These are phyloP conservation scores for Hypomyces rosellus DNA, from an alignment of 2,329 filamentous ascomycete genomes.

Conservation along the genomic window DNA sequence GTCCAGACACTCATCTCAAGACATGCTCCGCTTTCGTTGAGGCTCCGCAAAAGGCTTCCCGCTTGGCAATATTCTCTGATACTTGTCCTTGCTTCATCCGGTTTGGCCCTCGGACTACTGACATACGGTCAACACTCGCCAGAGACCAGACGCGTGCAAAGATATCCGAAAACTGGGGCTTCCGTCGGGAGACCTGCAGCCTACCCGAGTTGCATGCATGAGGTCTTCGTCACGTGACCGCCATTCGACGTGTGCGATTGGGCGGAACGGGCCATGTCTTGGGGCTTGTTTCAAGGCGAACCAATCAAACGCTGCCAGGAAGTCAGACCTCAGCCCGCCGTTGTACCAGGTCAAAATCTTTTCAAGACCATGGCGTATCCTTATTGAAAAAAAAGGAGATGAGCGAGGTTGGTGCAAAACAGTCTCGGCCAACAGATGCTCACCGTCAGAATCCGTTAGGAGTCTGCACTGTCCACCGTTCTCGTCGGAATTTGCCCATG, in stretches of 20 bases:
- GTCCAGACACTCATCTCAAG: no score
- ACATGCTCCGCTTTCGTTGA: neutral
- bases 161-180: conserved; percentile 22
- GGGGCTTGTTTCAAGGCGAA: conserved; percentile 8
- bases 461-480: neutral
- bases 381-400: neutral
- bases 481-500: neutral
- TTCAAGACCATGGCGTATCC: neutral
- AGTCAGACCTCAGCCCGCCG: conserved; percentile 1
- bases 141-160: conserved; percentile 1
- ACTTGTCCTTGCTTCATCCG: conserved; percentile 1
- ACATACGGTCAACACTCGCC: conserved; percentile 4
- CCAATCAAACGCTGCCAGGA: conserved; percentile 17
- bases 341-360: neutral
- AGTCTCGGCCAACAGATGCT: conserved; percentile 2
- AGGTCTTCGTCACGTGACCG: conserved; percentile 28
- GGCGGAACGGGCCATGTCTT: conserved; percentile 31
- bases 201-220: conserved; percentile 28
- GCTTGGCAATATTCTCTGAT: neutral
- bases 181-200: conserved; percentile 27
- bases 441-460: conserved; percentile 1
- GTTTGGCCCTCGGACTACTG: neutral
- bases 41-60: neutral
- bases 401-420: neutral
- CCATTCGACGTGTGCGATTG: conserved; percentile 30